Evolutionary conservation across 805 yeast genomes (phyloP), one percentile per base, ranked within the genome.

Genomic region (Saccharomycopsis vini): DNA sequence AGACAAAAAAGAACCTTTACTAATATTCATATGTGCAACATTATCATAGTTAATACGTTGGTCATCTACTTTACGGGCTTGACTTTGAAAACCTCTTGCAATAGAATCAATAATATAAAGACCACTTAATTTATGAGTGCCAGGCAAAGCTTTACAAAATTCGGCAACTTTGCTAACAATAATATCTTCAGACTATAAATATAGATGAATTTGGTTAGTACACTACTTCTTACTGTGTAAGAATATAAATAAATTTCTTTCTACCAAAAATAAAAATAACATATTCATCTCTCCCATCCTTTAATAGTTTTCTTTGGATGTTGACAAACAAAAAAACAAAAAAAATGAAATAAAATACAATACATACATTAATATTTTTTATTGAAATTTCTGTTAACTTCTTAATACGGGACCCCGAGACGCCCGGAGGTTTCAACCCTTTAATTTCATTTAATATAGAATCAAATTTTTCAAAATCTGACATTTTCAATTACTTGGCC

Each of bases 391-490:
- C 82, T 37, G 90, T 84, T 58, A 89, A 68, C 57, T 79, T 79
- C 62, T 85, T 85, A 63, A 90, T 92, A 67, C 96, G 87, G 44
- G 95, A 79, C 36, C 97, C 97, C 23, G 97, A 88, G 42, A 90
- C 92, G 49, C 98, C 97, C 12, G 90, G 90, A 13, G 95, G 76
- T 62, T 80, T 81, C 54, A 82, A 64, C 4, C 73, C 68, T 50
- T 59, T 65, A 42, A 68, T 63, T 44, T 69, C 68, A 50, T 63
- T 64, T 54, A 69, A 57, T 50, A 67, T 60, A 44, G 58, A 62
- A 60, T 63, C 64, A 52, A 68, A 66, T 43, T 57, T 59, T 51
- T 60, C 60, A 50, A 59, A 53, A 26, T 56, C 56, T 12, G 59
- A 56, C 61, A 56, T 58, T 24, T 24, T 24, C 6, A 24, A 7